Conservation (phyloP, 2,329 filamentous ascomycete genomes). For the Aspergillus fijiensis region DNA sequence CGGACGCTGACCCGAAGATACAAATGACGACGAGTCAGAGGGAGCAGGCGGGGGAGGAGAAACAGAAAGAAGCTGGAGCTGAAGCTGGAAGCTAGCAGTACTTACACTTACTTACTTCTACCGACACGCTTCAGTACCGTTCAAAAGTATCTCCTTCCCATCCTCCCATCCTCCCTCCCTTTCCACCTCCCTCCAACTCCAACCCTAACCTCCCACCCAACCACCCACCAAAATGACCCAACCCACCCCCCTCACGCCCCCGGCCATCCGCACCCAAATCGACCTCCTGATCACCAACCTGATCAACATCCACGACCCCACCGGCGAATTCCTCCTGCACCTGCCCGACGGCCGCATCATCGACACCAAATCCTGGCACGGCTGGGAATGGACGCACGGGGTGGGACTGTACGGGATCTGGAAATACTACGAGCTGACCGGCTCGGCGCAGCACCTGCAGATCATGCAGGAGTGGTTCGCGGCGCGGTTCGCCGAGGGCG, state of each 20-base stretch:
- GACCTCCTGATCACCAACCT: constrained; percentile 69
- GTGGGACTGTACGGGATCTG: constrained; percentile 78
- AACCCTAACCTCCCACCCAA: not conserved
- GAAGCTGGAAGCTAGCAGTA: too few relatives aligned
- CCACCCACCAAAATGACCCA: constrained; percentile 20
- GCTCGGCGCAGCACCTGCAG: constrained; percentile 57
- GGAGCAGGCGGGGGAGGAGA: too few relatives aligned
- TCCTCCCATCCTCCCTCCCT: too few relatives aligned
- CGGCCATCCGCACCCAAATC: constrained; percentile 56
- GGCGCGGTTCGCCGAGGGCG: constrained; percentile 65
- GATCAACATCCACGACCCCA: constrained; percentile 73
- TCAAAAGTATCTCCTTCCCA: too few relatives aligned
- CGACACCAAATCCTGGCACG: constrained; percentile 75
- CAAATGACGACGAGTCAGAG: too few relatives aligned
- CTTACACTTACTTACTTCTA: too few relatives aligned
- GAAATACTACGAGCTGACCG: constrained; percentile 75
- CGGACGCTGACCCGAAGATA: constrained; percentile 18
- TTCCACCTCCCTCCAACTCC: too few relatives aligned
- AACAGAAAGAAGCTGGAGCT: too few relatives aligned
- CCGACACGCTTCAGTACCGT: too few relatives aligned
- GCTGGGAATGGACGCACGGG: constrained; percentile 80
- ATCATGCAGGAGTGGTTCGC: constrained; percentile 75
- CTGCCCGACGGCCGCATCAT: constrained; percentile 73
- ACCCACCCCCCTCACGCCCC: constrained; percentile 21
- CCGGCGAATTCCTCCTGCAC: constrained; percentile 70